These are phyloP conservation scores for Stygiomarasmius scandens DNA, from an alignment of 1,284 basidiomycete species.

Conservation along the genomic window DNA sequence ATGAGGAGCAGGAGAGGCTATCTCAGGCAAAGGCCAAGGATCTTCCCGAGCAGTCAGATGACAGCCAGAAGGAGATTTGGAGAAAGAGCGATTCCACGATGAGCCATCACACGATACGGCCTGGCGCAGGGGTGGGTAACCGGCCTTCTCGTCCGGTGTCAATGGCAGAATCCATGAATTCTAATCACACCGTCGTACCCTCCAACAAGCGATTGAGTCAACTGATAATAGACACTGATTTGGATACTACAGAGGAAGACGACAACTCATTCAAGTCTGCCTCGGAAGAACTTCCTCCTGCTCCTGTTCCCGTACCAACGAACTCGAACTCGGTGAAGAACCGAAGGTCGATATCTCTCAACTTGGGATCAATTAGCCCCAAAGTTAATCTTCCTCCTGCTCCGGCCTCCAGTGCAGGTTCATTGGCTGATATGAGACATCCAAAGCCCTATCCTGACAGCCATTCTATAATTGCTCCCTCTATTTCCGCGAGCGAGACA, in stretches of 20 bases:
- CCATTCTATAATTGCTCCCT: constrained; percentile 21
- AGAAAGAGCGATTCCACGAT: constrained; percentile 77
- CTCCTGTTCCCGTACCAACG: constrained; percentile 26
- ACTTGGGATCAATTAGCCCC: constrained; percentile 34
- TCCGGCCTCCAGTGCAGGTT: constrained; percentile 15
- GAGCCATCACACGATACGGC: constrained; percentile 69
- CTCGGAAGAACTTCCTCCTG: constrained; percentile 13
- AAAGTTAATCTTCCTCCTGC: constrained; percentile 20
- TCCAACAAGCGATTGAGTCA: constrained; percentile 67
- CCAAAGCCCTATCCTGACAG: constrained; percentile 34
- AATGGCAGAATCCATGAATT: constrained; percentile 72
- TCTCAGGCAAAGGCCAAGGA: constrained; percentile 15
- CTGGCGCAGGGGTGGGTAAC: constrained; percentile 46
- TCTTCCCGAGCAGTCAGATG: constrained; percentile 21
- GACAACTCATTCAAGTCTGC: constrained; percentile 28
- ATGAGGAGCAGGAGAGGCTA: constrained; percentile 25
- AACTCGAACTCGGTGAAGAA: constrained; percentile 36
- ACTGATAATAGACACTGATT: constrained; percentile 65
- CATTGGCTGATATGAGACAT: constrained; percentile 31
- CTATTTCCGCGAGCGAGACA: constrained; percentile 32
- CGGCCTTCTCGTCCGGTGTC: constrained; percentile 71
- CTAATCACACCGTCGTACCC: constrained; percentile 67
- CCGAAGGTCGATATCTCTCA: constrained; percentile 66
- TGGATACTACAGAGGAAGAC: constrained; percentile 55
- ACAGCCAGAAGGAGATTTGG: constrained; percentile 61